Conservation (phyloP, 371 early-diverging fungal genomes). For the Parasitella parasitica region DNA sequence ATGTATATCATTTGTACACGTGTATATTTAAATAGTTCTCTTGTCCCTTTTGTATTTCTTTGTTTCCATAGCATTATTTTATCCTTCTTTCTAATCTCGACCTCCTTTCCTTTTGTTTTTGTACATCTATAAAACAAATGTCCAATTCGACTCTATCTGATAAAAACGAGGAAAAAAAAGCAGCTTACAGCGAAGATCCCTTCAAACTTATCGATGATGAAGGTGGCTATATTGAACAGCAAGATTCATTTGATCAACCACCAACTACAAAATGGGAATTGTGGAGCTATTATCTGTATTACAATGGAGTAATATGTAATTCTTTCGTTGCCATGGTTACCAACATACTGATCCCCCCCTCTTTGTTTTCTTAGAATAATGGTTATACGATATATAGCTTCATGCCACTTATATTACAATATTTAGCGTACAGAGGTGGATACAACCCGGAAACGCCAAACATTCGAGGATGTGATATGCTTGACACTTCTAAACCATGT, state of each 20-base stretch:
- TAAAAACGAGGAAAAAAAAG: background rate
- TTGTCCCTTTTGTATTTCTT: background rate
- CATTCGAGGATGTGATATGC: conserved; percentile 27
- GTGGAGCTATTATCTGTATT: conserved; percentile 53
- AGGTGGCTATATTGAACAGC: background rate
- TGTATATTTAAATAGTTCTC: background rate
- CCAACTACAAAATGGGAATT: conserved; percentile 39
- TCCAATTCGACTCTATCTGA: background rate
- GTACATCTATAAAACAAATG: background rate
- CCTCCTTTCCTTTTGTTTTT: background rate
- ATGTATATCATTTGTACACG: background rate
- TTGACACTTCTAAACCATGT: conserved; percentile 32
- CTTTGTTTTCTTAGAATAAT: conserved; percentile 35
- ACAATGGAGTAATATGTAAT: conserved; percentile 41
- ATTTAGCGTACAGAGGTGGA: conserved; percentile 38
- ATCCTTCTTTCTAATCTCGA: background rate
- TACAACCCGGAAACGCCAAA: conserved; percentile 29
- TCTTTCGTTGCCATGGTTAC: background rate
- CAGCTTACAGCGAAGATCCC: background rate
- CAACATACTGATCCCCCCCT: background rate
- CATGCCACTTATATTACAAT: conserved; percentile 46
- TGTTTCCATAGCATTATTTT: background rate
- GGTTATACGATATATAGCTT: conserved; percentile 47
- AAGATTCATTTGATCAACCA: conserved; percentile 26
- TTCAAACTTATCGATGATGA: background rate